These are phyloP conservation scores for Chaetomium fimeti DNA, from an alignment of 495 filamentous ascomycete genomes.

Conservation along the genomic window DNA sequence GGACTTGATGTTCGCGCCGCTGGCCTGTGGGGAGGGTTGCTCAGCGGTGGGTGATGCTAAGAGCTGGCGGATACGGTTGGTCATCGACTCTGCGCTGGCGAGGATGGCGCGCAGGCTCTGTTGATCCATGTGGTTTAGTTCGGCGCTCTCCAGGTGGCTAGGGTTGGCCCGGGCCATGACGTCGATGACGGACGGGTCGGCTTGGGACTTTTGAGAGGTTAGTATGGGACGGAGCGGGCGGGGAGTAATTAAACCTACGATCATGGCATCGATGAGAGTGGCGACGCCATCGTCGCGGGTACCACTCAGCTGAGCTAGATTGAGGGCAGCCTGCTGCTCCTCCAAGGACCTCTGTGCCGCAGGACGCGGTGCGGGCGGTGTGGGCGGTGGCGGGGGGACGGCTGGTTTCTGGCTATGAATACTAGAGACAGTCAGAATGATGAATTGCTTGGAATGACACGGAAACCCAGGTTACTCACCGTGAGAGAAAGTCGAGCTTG, in stretches of 20 bases:
- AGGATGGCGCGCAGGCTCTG: slow-evolving; percentile 39
- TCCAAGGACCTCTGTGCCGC: slow-evolving; percentile 29
- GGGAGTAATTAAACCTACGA: slow-evolving; percentile 38
- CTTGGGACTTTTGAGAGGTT: slow-evolving; percentile 23
- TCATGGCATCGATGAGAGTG: slow-evolving; percentile 43
- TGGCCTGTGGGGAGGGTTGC: slow-evolving; percentile 3
- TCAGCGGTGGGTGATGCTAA: slow-evolving; percentile 18
- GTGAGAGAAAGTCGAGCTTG: slow-evolving; percentile 70
- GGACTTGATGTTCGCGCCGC: background rate
- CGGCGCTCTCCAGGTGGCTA: slow-evolving; percentile 26
- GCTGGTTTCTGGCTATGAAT: background rate
- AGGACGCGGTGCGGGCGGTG: slow-evolving; percentile 5
- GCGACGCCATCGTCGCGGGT: slow-evolving; percentile 33
- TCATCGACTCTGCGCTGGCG: slow-evolving; percentile 33
- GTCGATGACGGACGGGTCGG: slow-evolving; percentile 31
- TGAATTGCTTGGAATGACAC: background rate
- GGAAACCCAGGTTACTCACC: slow-evolving; percentile 36
- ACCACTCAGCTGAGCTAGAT: slow-evolving; percentile 50
- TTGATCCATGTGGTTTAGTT: slow-evolving; percentile 34
- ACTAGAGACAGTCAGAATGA: slow-evolving; percentile 2
- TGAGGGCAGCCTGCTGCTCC: slow-evolving; percentile 57
- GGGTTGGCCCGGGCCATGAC: slow-evolving; percentile 40
- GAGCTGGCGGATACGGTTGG: slow-evolving; percentile 18
- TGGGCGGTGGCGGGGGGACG: slow-evolving; percentile 5
- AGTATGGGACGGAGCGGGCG: slow-evolving; percentile 22